These are phyloP conservation scores for Butyriboletus loyo DNA, from an alignment of 768 basidiomycete genomes.

Conservation along the genomic window DNA sequence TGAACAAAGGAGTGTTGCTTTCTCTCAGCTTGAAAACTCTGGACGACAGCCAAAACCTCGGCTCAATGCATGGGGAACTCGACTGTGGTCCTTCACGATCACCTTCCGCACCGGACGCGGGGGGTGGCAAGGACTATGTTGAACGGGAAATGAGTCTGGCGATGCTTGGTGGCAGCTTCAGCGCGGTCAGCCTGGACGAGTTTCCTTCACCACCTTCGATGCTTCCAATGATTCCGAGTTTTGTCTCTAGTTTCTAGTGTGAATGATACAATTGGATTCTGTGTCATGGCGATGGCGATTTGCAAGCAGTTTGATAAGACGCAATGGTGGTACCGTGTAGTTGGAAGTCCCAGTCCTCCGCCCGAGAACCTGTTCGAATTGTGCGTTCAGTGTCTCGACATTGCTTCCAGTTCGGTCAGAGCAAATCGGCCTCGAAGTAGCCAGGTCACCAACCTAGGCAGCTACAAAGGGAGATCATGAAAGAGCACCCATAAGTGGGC, in stretches of 20 bases:
- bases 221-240: slow-evolving; percentile 31
- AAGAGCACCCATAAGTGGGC: not conserved
- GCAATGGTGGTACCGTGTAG: not conserved
- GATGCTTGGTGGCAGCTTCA: slow-evolving; percentile 36
- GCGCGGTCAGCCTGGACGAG: slow-evolving; percentile 42
- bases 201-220: slow-evolving; percentile 45
- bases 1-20: slow-evolving; percentile 46
- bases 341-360: not conserved
- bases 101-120: not conserved
- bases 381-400: not conserved
- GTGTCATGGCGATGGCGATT: not conserved
- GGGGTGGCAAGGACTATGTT: slow-evolving; percentile 8
- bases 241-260: slow-evolving; percentile 25
- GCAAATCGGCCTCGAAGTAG: not conserved
- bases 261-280: not conserved
- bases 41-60: slow-evolving; percentile 3
- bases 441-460: not conserved
- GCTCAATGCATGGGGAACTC: not conserved
- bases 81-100: slow-evolving; percentile 1
- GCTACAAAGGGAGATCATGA: not conserved
- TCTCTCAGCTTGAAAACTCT: slow-evolving; percentile 24
- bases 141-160: slow-evolving; percentile 17
- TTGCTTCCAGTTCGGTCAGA: not conserved
- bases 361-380: not conserved
- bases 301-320: not conserved